Evolutionary conservation across 768 basidiomycete genomes (phyloP), one percentile per base, ranked within the genome.

Genomic region (Ramaria rubella): DNA sequence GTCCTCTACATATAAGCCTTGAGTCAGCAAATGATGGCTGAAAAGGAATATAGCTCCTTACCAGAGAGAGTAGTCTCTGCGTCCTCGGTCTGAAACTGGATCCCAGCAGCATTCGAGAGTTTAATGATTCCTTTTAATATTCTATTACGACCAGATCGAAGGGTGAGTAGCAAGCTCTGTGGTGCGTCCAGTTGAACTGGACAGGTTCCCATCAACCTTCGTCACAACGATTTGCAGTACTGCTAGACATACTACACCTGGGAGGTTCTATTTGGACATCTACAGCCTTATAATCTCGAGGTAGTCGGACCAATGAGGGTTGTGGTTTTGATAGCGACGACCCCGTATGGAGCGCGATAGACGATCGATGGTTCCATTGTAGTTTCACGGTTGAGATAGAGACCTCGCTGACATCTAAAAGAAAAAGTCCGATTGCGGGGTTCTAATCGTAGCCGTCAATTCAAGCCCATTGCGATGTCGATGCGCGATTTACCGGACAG

Each of bases 111-210:
- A 3, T 81, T 75, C 19, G 75, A 70, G 21, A 90, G 69, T 49
- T 73, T 79, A 43, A 91, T 61, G 8, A 70, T 76, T 14, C 80
- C 78, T 57, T 74, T 75, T 4, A 72, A 67, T n/a, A 89, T 64
- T 23, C 79, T 69, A 63, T 93, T 93, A 40, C 86, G 77, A 11
- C 90, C 86, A 11, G 84, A 82, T 15, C 75, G 78, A n/a, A 93
- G 51, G 3, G 73, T 70, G 29, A 89, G 69, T 56, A 78, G 73
- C 17, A 90, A 68, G 24, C 69, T 75, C 12, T 83, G 74, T 11
- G 77, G 70, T 57, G 75, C 73, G 26, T 85, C 87, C 15, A 90
- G 80, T 65, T 84, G 79, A 58, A 88, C 89, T 90, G 52, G 7
- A 46, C 26, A 60, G 26, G 17, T 38, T n/a, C n/a, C n/a, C 31